Base-by-base conservation (phyloP, 2,329 filamentous ascomycete genomes). In the Pseudonectria buxi region DNA sequence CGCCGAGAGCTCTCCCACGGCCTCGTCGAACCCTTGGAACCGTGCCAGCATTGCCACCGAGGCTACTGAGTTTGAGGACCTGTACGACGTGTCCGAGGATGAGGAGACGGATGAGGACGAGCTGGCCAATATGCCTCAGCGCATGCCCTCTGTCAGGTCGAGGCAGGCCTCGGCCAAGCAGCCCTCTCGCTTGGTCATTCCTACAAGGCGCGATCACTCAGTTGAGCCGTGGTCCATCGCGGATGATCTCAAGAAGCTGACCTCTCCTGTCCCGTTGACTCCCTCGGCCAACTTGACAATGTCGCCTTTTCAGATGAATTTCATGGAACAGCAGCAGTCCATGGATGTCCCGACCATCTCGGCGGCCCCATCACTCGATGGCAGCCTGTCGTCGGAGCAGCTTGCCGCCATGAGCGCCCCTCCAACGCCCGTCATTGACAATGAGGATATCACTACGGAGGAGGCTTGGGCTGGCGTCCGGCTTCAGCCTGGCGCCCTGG, bases 371-470 rank as follows among this genome's bases (percentile, higher is more conserved):
- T 95, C 90, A 4, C 70, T 95, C 4, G 89, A 95, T 63, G 89
- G 88, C 14, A 95, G 87, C 61, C 65, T 92, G 51, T 83, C 80
- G 7, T 94, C 89, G 3, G 89, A 95, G 55, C 88, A 94, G 57
- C 74, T 94, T 59, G 86, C 87, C 2, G 75, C 74, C 35, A 74
- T 88, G 58, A 94, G 87, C 53, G 86, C 86, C 32, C 88, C 90
- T 5, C 78, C 85, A 10, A 95, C 89, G 1, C 89, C 89, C 11
- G 73, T 90, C 41, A 72, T 86, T 45, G 76, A 71, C 12, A 65
- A 69, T 37, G 65, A 69, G 14, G 70, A 76, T 22, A 65, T 67
- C 9, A 67, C 71, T 25, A 64, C 70, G 13, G 74, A 76, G 30
- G 67, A 74, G 39, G 74, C 76, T 37, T 94, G 87, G 86, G 69